Base-by-base conservation (phyloP, 2,329 filamentous ascomycete species). In the Sordariomycetes sp. region DNA sequence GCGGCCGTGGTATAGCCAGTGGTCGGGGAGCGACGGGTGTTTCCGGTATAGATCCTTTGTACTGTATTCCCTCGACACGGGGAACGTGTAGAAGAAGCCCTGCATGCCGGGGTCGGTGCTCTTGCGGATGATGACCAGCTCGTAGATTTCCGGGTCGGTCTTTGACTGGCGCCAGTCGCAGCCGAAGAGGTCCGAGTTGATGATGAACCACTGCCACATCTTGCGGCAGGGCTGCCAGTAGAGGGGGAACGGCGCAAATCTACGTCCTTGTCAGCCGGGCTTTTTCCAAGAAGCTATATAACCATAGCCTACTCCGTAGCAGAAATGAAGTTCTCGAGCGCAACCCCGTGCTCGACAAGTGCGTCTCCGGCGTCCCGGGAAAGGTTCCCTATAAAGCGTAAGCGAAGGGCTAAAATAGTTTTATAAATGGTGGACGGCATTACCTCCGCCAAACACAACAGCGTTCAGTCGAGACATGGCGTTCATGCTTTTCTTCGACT, bases 121-220 rank as follows among this genome's bases (percentile, higher is more conserved):
- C 1, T 68, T 63, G 1, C 67, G 66, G 1, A 68, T 62, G 11
- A 72, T 63, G 22, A 71, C 62, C 20, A 70, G 65, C 56, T 74
- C 68, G 58, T 71, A 70, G 12, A 73, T 55, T 10, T 65, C 63
- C 0, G 63, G 59, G 1, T 62, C 56, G 0, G 59, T 57, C 7
- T 61, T 53, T 3, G 62, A 51, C 1, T 58, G 56, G 1, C 70
- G 69, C 70, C 75, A 78, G 3, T 76, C 71, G 10, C 67, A 69
- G 6, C 76, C 75, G 53, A 76, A 67, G 0, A 66, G n/a, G 1
- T 77, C 70, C 0, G 69, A 69, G 61, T 76, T 69, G 61, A 74
- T 65, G 60, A 74, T 65, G 59, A 77, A 76, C 53, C 70, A 78
- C 60, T 74, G 69, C 75, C 75, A 78, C 7, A 72, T 61, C 24